Evolutionary conservation across 495 filamentous ascomycete genomes (phyloP), one percentile per base, ranked within the genome.

Genomic region (Geopyxis carbonaria): DNA sequence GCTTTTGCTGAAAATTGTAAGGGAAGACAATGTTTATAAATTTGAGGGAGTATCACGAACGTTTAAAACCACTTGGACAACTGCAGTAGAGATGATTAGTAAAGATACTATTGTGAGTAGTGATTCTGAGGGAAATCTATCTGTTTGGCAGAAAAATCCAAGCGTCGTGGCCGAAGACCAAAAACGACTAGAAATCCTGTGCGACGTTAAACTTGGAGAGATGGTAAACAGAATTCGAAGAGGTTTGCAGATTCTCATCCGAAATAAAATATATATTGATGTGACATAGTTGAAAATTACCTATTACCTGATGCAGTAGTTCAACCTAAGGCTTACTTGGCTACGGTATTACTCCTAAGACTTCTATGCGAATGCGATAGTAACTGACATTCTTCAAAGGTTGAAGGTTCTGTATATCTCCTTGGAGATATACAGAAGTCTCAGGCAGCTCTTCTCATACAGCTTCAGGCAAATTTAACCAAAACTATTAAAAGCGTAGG

Each of bases 371-470:
- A 29, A 20, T 15, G 25, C 3, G 11, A 45, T 31, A 13, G 4
- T 33, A 6, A 30, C 56, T 63, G 54, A 65, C 40, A 31, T 11
- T 3, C 27, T 24, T 21, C 31, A 41, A 92, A 82, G 75, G n/a
- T 83, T 18, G 89, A 94, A 54, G 89, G 89, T 24, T 76, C 79
- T 7, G 78, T 99, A 44, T 92, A 92, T 58, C 72, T 95, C 51
- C 85, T 89, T 57, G 82, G 75, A 0, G 59, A 75, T 4, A 84
- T 99, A 42, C 63, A 72, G 7, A 64, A 73, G 0, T 56, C 66
- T 0, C 66, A 77, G 30, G 76, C 79, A 45, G 75, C 92, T 45
- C 66, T 92, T 38, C 69, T 99, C 8, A 80, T 94, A 59, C 68
- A 71, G 2, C 72, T 99, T 20, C 89, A 99, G 61, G 57, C 61